Evolutionary conservation across 2,329 filamentous ascomycete species (phyloP), one percentile per base, ranked within the genome.

Genomic region (Neoarthrinium moseri): DNA sequence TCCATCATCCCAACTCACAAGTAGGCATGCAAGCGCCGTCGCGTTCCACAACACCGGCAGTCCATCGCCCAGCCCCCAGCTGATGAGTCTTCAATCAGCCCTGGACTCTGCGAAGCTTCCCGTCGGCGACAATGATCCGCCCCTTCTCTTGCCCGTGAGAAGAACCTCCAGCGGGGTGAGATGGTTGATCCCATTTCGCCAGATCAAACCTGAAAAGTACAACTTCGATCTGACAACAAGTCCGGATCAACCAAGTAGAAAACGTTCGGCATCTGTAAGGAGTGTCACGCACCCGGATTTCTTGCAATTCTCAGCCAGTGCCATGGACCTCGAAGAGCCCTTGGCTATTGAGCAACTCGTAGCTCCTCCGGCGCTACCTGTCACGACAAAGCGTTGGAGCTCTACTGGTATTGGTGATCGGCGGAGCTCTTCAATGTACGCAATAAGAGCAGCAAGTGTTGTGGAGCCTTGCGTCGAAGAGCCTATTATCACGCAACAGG

Each of bases 311-410:
- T 10, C n/a, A 22, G 32, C n/a, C 3, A 22, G 12, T 17, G 22
- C n/a, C 12, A 21, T 17, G 6, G 11, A 13, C 4, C 20, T 12
- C 5, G 41, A 44, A 22, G 41, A 36, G 17, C 26, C 33, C 18
- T 4, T 35, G 4, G 21, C 30, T 5, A 27, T 36, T 12, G 41
- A 44, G 12, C 30, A 30, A 20, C 33, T 44, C 13, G 26, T 44
- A 12, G 35, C 41, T 3, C n/a, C 41, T n/a, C 22, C 41, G 6
- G 41, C 41, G n/a, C 26, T 18, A 11, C 41, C 41, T 17, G 41
- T 44, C 5, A 44, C 41, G n/a, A 44, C 41, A 13, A 21, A 36
- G 22, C 21, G 23, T 2, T 44, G 41, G 41, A 44, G 41, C 32
- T 44, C 41, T 12, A 44, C 32, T 13, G 22, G 21, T 13, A 36